These are phyloP conservation scores for Fusarium longipes DNA, from an alignment of 2,329 filamentous ascomycete genomes.

Conservation along the genomic window DNA sequence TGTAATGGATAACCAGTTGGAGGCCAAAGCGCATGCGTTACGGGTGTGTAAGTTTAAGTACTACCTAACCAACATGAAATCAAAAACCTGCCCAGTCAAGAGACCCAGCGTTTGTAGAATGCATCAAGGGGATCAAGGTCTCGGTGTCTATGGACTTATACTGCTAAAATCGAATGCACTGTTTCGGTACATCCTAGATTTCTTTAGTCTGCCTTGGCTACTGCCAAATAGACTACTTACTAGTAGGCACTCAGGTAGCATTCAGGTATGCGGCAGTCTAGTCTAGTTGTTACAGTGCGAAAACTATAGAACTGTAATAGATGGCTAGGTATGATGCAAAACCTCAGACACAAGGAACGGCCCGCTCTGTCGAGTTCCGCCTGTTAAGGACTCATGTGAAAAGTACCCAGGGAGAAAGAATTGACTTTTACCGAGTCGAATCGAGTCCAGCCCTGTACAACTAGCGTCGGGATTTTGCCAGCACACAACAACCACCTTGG, in stretches of 20 bases:
- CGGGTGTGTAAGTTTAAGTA: conserved; percentile 10
- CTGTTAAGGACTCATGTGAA: conserved; percentile 19
- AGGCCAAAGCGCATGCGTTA: conserved; percentile 12
- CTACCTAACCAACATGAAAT: conserved; percentile 13
- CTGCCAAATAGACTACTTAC: neutral
- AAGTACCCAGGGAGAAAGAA: conserved; percentile 6
- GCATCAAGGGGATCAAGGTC: neutral
- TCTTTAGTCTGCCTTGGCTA: conserved; percentile 7
- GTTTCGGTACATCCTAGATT: conserved; percentile 1
- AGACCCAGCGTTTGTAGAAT: conserved; percentile 8
- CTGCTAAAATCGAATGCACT: neutral
- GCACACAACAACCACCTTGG: conserved; percentile 29
- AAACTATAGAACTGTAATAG: conserved; percentile 4
- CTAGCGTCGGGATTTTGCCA: conserved; percentile 31
- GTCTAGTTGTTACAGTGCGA: neutral
- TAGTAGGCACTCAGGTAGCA: too few relatives aligned
- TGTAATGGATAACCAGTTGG: conserved; percentile 9
- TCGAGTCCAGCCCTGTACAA: conserved; percentile 12
- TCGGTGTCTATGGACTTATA: neutral
- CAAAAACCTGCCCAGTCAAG: neutral
- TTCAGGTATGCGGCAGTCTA: neutral
- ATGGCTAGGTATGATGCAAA: neutral
- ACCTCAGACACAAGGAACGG: conserved; percentile 35
- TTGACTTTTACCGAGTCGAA: conserved; percentile 4
- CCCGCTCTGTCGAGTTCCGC: conserved; percentile 21